Evolutionary conservation across 139 green algal genomes (phyloP), one percentile per base, ranked within the genome.

Genomic region (Coelastrella sp.): DNA sequence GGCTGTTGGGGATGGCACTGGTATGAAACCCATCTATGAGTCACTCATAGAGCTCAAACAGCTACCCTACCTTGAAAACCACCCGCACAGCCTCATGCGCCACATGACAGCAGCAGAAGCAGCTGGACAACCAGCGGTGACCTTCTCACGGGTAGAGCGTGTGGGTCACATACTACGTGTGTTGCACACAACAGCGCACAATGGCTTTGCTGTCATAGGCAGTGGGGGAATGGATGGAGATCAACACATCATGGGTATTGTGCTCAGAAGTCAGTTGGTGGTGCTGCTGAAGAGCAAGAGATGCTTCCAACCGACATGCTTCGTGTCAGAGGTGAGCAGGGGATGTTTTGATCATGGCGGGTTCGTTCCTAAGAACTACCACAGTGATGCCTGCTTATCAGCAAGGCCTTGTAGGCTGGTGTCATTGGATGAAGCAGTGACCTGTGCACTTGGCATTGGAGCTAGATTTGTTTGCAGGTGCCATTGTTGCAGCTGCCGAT

Each of bases 1-100:
- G 93, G 91, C 92, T 0, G 95, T 97, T 17, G 95, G 93, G 15
- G 94, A 97, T 61, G 92, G 93, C 76, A 95, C 93, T 7, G 95
- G 95, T 68, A 90, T 98, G 49, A 92, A 93, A 79, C 90, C 92
- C 17, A 92, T 96, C 49, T 97, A 97, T 85, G 94, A 97, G 88
- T 82, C 95, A 12, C 92, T 95, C 72, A 95, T 96, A 63, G 81
- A 93, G 6, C 20, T 94, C 19, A 97, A 97, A 85, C 78, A 91
- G 12, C 81, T 96, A 61, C 94, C 94, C 49, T 94, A 94, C 89
- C 88, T 97, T 75, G 91, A 92, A 20, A 83, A 89, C n/a, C 19
- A 56, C 80, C 59, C 88, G 0, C 49, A 88, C 25, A 75, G 82
- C 73, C 92, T 95, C 72, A 93, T 94, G 87, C 90, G 92, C 19